Evolutionary conservation across 1,139 yeast species (phyloP), one percentile per base, ranked within the genome.

Genomic region (Candida anutae): DNA sequence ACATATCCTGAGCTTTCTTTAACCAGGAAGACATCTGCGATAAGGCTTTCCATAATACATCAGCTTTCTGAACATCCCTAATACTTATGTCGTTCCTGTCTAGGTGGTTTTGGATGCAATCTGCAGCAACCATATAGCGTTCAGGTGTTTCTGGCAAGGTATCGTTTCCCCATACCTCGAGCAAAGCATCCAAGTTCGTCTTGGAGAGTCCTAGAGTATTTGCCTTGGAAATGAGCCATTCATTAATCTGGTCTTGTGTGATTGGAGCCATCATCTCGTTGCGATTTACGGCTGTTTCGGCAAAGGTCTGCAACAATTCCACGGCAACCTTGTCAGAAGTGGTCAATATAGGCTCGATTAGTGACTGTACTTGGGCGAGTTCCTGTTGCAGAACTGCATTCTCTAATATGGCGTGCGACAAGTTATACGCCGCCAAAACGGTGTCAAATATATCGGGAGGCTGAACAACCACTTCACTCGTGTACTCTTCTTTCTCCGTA

Each of bases 401-500:
- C 28, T 60, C 69, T 13, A 57, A 37, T 3, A 58, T 27, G 0
- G 65, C 53, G 28, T 53, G 61, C 2, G 46, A 38, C 21, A 62
- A 39, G 28, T 48, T 55, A 35, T 52, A 58, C 1, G 52, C 43
- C 1, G 62, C 45, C 5, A 58, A 26, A 0, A 59, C 42, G 1
- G 68, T 55, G 18, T 64, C 71, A 28, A 53, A 50, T 5, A 62
- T 43, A 33, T 63, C 70, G 5, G 50, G 33, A 0, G 69, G 68
- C 34, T 62, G 69, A 4, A 59, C 40, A 1, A 51, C 48, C 28
- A 50, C 50, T 28, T 51, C 63, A 18, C 49, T 44, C 3, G 45
- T 40, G 16, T 40, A 50, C 19, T 50, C 50, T 29, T 47, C 49
- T 15, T 32, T 35, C n/a, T 32, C 36, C 9, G 11, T 15, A 6